Evolutionary conservation across 352 stramenopile species (phyloP).

Genomic region (Globisporangium irregulare): DNA sequence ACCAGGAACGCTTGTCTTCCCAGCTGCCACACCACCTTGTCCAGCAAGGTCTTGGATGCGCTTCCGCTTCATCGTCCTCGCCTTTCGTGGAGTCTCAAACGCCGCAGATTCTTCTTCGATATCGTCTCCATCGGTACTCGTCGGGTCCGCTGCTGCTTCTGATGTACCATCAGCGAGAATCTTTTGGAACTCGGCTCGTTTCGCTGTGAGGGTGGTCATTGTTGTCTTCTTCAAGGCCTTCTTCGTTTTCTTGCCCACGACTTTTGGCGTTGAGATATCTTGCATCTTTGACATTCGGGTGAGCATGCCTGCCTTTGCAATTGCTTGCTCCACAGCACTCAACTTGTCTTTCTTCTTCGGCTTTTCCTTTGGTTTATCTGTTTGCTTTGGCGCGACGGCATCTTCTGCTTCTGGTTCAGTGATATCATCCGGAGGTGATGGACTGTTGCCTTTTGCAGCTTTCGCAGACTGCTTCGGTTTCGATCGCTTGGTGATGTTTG

Average conservation of each 20-base stretch:
- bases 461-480: slow-evolving; percentile 11
- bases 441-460: not conserved
- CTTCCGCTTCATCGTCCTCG: slow-evolving; percentile 27
- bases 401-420: slow-evolving; percentile 12
- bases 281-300: slow-evolving; percentile 48
- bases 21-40: slow-evolving; percentile 5
- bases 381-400: slow-evolving; percentile 1
- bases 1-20: slow-evolving; percentile 2
- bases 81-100: slow-evolving; percentile 32
- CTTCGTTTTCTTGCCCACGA: slow-evolving; percentile 51
- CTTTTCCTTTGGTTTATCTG: slow-evolving; percentile 13
- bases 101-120: slow-evolving; percentile 19
- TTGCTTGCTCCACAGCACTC: slow-evolving; percentile 37
- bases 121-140: slow-evolving; percentile 4
- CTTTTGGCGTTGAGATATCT: slow-evolving; percentile 65
- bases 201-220: slow-evolving; percentile 28
- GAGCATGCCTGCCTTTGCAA: slow-evolving; percentile 52
- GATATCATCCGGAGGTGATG: not conserved
- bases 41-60: slow-evolving; percentile 15
- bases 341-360: slow-evolving; percentile 27
- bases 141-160: not conserved
- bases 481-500: slow-evolving; percentile 18
- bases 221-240: slow-evolving; percentile 33
- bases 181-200: slow-evolving; percentile 52
- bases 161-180: slow-evolving; percentile 21